These are phyloP conservation scores for Coemansia sp. DNA, from an alignment of 192 early-diverging fungal species.

Conservation along the genomic window DNA sequence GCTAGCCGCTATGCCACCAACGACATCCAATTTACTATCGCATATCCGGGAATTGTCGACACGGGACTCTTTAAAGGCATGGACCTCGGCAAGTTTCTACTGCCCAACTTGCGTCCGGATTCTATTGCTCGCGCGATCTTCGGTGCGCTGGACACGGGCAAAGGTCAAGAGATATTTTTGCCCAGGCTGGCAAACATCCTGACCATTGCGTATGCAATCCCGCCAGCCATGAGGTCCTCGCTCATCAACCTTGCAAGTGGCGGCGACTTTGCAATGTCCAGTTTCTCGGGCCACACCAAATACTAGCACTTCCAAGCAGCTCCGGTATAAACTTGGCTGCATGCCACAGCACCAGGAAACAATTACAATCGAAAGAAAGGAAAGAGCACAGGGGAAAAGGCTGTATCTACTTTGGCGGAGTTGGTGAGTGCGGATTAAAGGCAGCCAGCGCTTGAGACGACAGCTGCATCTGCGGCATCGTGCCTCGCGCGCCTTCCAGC, in stretches of 20 bases:
- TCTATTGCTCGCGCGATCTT: conserved; percentile 60
- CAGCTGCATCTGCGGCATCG: conserved; percentile 16
- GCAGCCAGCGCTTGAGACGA: conserved; percentile 4
- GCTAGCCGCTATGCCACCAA: conserved; percentile 55
- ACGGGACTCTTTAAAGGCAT: conserved; percentile 73
- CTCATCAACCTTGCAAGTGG: conserved; percentile 16
- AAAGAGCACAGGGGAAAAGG: background rate
- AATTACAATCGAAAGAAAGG: too few relatives aligned
- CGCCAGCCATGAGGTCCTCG: conserved; percentile 7
- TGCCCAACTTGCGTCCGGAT: conserved; percentile 57
- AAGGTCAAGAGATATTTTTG: conserved; percentile 49
- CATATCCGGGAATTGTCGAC: conserved; percentile 67
- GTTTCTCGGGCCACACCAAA: conserved; percentile 35
- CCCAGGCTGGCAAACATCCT: conserved; percentile 21
- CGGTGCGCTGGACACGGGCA: conserved; percentile 53
- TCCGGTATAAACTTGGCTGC: too few relatives aligned
- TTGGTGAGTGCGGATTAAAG: too few relatives aligned
- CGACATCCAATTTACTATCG: conserved; percentile 63
- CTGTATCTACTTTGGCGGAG: conserved; percentile 8
- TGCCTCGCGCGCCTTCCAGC: conserved; percentile 23
- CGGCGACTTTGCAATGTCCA: conserved; percentile 32
- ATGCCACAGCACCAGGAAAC: too few relatives aligned
- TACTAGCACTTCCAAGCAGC: too few relatives aligned
- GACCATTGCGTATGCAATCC: conserved; percentile 13
- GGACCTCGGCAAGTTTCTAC: conserved; percentile 58